Base-by-base conservation (phyloP, 169 alveolate species). In the Plasmodium cynomolgi region DNA sequence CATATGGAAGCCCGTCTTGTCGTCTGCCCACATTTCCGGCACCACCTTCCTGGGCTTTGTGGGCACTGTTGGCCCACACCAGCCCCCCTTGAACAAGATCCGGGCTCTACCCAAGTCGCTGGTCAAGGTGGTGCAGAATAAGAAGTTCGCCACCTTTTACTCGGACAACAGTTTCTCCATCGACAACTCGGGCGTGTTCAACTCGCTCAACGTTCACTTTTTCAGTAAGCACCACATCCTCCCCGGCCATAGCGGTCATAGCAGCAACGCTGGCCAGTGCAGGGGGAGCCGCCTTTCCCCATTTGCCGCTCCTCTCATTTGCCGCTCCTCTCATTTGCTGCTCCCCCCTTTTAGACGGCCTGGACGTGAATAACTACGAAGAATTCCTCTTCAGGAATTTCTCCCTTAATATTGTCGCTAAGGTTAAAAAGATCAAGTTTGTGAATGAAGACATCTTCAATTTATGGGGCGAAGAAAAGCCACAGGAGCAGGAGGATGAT, bases 91-190 rank as follows among this genome's bases (percentile, higher is more conserved):
- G 75, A 91, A 91, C 58, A 91, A 82, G 56, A 91, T 91, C 75
- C 72, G 95, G 83, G 95, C 95, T 23, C 8, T 91, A 17, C 95
- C 95, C n/a, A 91, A 91, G 77, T 39, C 84, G 5, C 31, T 91
- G 13, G 50, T 91, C 39, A 91, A 81, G 58, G 74, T 15, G 73
- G 80, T 91, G 5, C 83, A 81, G 58, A 39, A 68, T 17, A 81
- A 91, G 20, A 71, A 81, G 26, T 81, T 34, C 17, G 20, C 91
- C 20, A 91, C 92, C 8, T 91, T 91, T 50, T 91, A 81, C 71
- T 44, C 84, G 23, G 95, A 91, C 68, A 82, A 91, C 37, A 91
- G 92, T 11, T 81, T 91, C 77, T 44, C 81, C 56, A 81, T 91
- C 23, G 92, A 91, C 31, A 91, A 91, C 31, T 91, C 95, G 7